These are phyloP conservation scores for Tuber aestivum DNA, from an alignment of 495 filamentous ascomycete genomes.

Conservation along the genomic window DNA sequence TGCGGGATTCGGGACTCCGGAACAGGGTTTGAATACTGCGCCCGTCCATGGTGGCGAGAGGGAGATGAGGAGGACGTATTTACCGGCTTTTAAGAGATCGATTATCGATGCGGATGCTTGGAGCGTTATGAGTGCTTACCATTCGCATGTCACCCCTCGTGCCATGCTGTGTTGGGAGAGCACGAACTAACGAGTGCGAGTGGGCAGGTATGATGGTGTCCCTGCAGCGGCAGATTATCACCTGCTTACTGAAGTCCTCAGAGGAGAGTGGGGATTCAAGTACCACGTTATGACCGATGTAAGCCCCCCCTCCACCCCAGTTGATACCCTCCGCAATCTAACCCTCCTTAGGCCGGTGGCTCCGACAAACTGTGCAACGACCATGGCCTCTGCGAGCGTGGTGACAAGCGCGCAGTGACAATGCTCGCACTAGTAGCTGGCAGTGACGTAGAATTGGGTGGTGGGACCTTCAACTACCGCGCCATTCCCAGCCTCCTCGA, in stretches of 20 bases:
- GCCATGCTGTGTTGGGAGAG: not conserved
- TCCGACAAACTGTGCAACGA: conserved; percentile 59
- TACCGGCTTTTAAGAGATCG: conserved; percentile 59
- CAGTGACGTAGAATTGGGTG: conserved; percentile 72
- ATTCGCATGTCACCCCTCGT: conserved; percentile 48
- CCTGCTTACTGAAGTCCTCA: conserved; percentile 59
- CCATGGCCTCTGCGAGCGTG: conserved; percentile 56
- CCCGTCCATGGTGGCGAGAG: conserved; percentile 64
- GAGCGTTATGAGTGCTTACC: conserved; percentile 63
- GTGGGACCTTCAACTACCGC: conserved; percentile 62
- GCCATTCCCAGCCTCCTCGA: conserved; percentile 59
- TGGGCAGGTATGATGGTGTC: conserved; percentile 51
- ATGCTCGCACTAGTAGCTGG: conserved; percentile 57
- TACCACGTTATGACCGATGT: conserved; percentile 52
- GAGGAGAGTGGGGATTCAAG: conserved; percentile 64
- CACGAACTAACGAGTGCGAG: not conserved
- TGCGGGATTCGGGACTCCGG: conserved; percentile 57
- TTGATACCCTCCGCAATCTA: conserved; percentile 39
- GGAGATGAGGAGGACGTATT: conserved; percentile 61
- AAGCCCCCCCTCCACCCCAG: conserved; percentile 29
- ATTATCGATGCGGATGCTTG: conserved; percentile 64
- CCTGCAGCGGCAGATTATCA: conserved; percentile 58
- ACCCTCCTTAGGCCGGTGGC: conserved; percentile 51
- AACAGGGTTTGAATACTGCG: conserved; percentile 63
- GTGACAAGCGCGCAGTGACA: conserved; percentile 56